These are phyloP conservation scores for Serendipita sp. DNA, from an alignment of 768 basidiomycete species.

Conservation along the genomic window DNA sequence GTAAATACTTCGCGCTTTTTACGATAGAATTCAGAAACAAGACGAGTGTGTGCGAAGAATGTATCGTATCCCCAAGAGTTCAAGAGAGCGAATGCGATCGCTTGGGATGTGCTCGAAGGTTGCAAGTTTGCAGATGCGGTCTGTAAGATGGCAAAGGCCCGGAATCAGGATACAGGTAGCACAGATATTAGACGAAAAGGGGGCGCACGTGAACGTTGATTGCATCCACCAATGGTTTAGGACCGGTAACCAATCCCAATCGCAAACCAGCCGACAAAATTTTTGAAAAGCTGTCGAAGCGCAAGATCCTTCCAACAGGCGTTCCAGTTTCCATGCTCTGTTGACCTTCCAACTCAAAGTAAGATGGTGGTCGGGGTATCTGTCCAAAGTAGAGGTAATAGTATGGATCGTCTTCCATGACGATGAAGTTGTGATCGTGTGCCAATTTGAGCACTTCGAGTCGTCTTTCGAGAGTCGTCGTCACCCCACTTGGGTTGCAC, in stretches of 20 bases:
- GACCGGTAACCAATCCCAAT: constrained; percentile 68
- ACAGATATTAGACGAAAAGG: neutral
- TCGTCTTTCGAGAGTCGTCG: constrained; percentile 51
- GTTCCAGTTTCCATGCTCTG: constrained; percentile 22
- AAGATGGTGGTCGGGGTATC: constrained; percentile 48
- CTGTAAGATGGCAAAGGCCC: constrained; percentile 20
- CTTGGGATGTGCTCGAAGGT: constrained; percentile 45
- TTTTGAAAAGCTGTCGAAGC: constrained; percentile 86
- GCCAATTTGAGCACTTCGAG: constrained; percentile 57
- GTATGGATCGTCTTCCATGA: constrained; percentile 72
- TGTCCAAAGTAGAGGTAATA: constrained; percentile 51
- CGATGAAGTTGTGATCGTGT: constrained; percentile 56
- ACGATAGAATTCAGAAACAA: constrained; percentile 59
- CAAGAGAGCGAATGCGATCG: constrained; percentile 40
- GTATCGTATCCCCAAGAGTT: constrained; percentile 61
- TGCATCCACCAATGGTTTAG: constrained; percentile 43
- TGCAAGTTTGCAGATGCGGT: constrained; percentile 55
- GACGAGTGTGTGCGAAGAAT: constrained; percentile 49
- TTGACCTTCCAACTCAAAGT: constrained; percentile 63
- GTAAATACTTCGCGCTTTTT: constrained; percentile 66
- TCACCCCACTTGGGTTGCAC: constrained; percentile 75
- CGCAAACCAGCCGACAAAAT: constrained; percentile 61
- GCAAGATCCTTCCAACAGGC: constrained; percentile 60
- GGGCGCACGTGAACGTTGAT: constrained; percentile 53
- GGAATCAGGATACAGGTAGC: neutral